Evolutionary conservation across 2,329 filamentous ascomycete genomes (phyloP).

Genomic region (Fonsecaea pedrosoi): DNA sequence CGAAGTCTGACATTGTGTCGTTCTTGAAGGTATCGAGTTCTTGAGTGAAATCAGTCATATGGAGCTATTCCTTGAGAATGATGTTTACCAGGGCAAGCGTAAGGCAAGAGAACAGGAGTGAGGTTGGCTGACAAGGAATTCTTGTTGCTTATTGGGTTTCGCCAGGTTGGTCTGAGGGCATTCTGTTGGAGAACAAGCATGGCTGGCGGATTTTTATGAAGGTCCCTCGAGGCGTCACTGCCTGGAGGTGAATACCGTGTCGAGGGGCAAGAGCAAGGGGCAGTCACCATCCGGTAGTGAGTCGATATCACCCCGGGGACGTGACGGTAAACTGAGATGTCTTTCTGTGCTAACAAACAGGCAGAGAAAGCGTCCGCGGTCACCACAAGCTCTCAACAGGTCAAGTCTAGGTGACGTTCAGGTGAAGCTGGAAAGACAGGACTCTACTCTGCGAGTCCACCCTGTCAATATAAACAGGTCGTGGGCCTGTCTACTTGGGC

Average conservation of each 20-base stretch:
- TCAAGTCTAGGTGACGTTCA: constrained; percentile 1
- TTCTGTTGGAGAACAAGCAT: constrained; percentile 34
- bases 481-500: constrained; percentile 20
- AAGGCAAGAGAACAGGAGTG: constrained; percentile 5
- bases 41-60: constrained; percentile 30
- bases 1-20: constrained; percentile 21
- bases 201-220: constrained; percentile 20
- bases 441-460: constrained; percentile 2
- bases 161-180: constrained; percentile 28
- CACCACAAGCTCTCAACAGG: not conserved
- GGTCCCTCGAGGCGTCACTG: constrained; percentile 21
- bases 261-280: not conserved
- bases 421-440: constrained; percentile 16
- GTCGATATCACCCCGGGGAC: not conserved
- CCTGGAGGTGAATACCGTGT: constrained; percentile 17
- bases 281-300: constrained; percentile 6
- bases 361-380: not conserved
- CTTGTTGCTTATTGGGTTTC: constrained; percentile 19
- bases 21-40: constrained; percentile 4
- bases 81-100: constrained; percentile 26
- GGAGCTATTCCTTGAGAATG: constrained; percentile 18
- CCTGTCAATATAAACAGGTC: constrained; percentile 2
- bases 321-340: constrained; percentile 1
- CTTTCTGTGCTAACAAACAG: constrained; percentile 4
- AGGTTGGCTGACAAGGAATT: constrained; percentile 12